Conservation (phyloP, 2,329 filamentous ascomycete genomes). For the Claviceps lovelessii region DNA sequence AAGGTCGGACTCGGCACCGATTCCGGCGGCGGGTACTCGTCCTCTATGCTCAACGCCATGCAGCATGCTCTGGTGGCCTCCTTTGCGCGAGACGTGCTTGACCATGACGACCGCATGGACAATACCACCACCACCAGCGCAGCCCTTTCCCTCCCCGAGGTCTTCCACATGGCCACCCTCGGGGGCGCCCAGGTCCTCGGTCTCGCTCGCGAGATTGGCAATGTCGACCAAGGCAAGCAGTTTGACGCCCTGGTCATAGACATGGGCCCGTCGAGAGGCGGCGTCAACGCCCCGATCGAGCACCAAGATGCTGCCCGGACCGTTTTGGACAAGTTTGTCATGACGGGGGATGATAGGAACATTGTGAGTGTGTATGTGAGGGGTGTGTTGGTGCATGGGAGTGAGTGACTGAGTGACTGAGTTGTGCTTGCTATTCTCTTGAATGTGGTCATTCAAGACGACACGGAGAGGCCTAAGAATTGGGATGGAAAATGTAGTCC, state of each 20-base stretch:
- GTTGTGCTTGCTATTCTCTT: no score
- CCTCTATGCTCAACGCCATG: slow-evolving; percentile 44
- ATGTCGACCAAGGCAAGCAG: slow-evolving; percentile 43
- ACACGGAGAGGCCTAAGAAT: no score
- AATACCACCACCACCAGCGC: slow-evolving; percentile 9
- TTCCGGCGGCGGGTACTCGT: slow-evolving; percentile 47
- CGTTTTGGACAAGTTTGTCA: slow-evolving; percentile 49
- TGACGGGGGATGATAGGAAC: slow-evolving; percentile 52
- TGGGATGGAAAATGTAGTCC: no score
- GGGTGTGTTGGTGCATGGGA: slow-evolving; percentile 22
- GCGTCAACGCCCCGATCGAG: slow-evolving; percentile 39
- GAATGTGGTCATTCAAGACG: no score
- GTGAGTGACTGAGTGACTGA: neutral
- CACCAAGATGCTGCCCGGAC: slow-evolving; percentile 29
- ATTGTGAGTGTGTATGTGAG: slow-evolving; percentile 39
- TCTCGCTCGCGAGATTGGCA: slow-evolving; percentile 38
- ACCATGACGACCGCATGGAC: slow-evolving; percentile 5
- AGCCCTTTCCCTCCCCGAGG: slow-evolving; percentile 33
- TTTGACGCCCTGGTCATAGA: slow-evolving; percentile 45
- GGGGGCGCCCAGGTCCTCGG: slow-evolving; percentile 46
- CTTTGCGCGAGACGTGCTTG: slow-evolving; percentile 28
- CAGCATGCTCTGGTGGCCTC: slow-evolving; percentile 43
- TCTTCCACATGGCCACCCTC: slow-evolving; percentile 45
- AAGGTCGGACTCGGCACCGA: slow-evolving; percentile 56
- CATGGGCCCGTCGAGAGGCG: slow-evolving; percentile 17